Base-by-base conservation (phyloP, 1,284 basidiomycete genomes). In the Trichosporon ovoides region DNA sequence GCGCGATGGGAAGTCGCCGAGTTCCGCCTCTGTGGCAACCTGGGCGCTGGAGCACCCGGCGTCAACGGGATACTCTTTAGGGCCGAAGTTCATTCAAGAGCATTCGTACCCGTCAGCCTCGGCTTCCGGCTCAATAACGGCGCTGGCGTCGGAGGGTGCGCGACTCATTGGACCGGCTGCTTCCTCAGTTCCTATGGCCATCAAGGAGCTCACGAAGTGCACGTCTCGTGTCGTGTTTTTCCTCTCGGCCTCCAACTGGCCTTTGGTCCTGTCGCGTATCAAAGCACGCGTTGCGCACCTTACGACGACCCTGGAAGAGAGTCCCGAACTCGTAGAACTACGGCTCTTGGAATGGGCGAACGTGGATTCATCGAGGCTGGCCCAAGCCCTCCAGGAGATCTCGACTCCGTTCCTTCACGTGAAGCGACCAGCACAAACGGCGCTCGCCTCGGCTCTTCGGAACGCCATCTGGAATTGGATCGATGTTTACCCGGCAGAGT, bases 381-480 rank as follows among this genome's bases (percentile, higher is more conserved):
- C 66, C 6, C 67, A 72, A 52, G 52, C 70, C 4, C 56, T 78
- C 16, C 70, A 72, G 43, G 93, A 96, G 69, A 75, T 96, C 7
- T 88, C 87, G 0, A 88, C 87, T 1, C 81, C 91, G 3, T 84
- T 96, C 49, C 83, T 94, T 16, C 89, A 89, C 70, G 87, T 96
- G 82, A 86, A 85, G 67, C 82, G 82, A 40, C 85, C 88, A 36
- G 84, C 86, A 0, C 89, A 91, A 67, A 77, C 83, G 3, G 85
- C 87, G 0, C 81, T 93, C 33, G 86, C 90, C 0, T 79, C 84
- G 7, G 85, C 87, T 18, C 80, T 97, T 33, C 84, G 91, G 14
- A 82, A 84, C 35, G 89, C 89, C 0, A 81, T 96, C 31, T 95
- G 92, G 91, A 90, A 89, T 60, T 97, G 91, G 91, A 87, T 96